Percentiles rank a stretch among this genome's conserved stretches.
Conservation (phyloP, 2,329 filamentous ascomycete species). For the Mycogone perniciosa region DNA sequence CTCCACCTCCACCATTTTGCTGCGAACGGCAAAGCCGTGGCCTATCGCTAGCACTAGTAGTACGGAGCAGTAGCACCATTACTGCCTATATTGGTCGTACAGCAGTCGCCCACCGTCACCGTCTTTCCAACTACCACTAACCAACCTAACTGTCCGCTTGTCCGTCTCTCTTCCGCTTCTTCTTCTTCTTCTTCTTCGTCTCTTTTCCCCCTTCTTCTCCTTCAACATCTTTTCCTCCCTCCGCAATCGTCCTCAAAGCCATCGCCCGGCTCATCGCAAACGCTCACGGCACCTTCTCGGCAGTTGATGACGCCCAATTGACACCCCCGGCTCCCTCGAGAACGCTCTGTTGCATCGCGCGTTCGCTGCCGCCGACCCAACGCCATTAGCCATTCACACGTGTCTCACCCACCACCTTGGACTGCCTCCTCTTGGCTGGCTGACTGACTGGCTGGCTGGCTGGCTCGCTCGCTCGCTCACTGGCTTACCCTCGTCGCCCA, state of each 20-base stretch:
- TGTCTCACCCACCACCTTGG: constrained; percentile 14
- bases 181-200: background rate
- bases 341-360: constrained; percentile 10
- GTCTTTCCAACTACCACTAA: constrained; percentile 3
- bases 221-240: constrained; percentile 1
- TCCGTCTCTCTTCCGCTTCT: background rate
- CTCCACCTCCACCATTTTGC: constrained; percentile 8
- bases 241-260: background rate
- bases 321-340: constrained; percentile 1
- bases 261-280: background rate
- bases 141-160: background rate
- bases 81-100: too few relatives aligned
- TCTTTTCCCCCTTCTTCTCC: background rate
- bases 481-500: background rate
- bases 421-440: background rate
- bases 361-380: constrained; percentile 10
- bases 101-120: background rate
- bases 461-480: background rate
- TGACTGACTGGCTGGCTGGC: background rate
- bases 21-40: constrained; percentile 9
- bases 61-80: too few relatives aligned
- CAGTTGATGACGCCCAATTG: constrained; percentile 8
- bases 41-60: background rate
- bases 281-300: background rate
- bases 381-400: constrained; percentile 15